These are phyloP conservation scores for Pezicula radicicola DNA, from an alignment of 2,329 filamentous ascomycete species.

Conservation along the genomic window DNA sequence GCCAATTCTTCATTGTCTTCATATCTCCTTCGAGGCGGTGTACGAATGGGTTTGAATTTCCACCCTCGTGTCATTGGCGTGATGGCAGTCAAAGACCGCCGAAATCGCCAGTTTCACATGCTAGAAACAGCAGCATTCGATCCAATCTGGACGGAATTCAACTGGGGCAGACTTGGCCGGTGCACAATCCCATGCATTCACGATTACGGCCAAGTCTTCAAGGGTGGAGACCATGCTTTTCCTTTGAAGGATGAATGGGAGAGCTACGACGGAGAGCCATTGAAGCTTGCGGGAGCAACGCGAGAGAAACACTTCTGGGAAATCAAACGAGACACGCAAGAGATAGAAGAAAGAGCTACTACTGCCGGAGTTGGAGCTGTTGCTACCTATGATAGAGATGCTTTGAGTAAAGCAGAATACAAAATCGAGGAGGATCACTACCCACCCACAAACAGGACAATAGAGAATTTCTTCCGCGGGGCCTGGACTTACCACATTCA, in stretches of 20 bases:
- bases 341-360: constrained; percentile 9
- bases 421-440: constrained; percentile 46
- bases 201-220: constrained; percentile 50
- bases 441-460: constrained; percentile 51
- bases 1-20: constrained; percentile 53
- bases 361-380: constrained; percentile 11
- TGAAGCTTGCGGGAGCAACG: constrained; percentile 28
- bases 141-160: constrained; percentile 55
- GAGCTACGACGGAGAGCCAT: constrained; percentile 42
- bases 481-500: constrained; percentile 57
- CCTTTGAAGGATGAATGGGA: constrained; percentile 50
- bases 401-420: constrained; percentile 37
- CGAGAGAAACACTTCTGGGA: constrained; percentile 22
- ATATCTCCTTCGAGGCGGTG: constrained; percentile 51
- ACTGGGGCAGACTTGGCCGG: constrained; percentile 46
- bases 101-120: constrained; percentile 51
- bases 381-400: constrained; percentile 18
- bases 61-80: constrained; percentile 52
- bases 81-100: constrained; percentile 53
- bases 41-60: constrained; percentile 56
- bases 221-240: constrained; percentile 38
- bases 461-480: constrained; percentile 53
- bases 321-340: constrained; percentile 13
- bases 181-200: constrained; percentile 52
- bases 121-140: constrained; percentile 55